These are phyloP conservation scores for Calendula officinalis DNA, from an alignment of 129 eudicot genomes.

Conservation along the genomic window DNA sequence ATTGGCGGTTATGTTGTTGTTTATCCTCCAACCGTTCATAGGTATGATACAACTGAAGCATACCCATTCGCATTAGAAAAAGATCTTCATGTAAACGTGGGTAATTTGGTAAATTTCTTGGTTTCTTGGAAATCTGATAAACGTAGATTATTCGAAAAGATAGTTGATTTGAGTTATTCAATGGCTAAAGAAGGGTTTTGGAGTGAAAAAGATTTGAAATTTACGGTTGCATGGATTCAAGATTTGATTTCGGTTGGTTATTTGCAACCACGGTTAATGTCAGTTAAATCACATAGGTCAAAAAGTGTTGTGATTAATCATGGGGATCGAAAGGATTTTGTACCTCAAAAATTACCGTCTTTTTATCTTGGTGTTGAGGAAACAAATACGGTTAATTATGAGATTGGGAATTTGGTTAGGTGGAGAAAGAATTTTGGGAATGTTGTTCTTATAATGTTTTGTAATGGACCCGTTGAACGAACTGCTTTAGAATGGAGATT, in stretches of 20 bases:
- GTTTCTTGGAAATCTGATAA: slow-evolving; percentile 70
- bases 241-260: slow-evolving; percentile 85
- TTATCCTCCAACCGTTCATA: slow-evolving; percentile 88
- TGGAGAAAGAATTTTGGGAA: slow-evolving; percentile 96
- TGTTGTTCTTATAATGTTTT: slow-evolving; percentile 78
- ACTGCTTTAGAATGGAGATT: slow-evolving; percentile 41
- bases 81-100: slow-evolving; percentile 95
- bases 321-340: slow-evolving; percentile 85
- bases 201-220: slow-evolving; percentile 78
- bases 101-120: slow-evolving; percentile 66
- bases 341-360: slow-evolving; percentile 81
- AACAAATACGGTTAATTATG: slow-evolving; percentile 79
- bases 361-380: slow-evolving; percentile 95
- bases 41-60: slow-evolving; percentile 55
- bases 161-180: slow-evolving; percentile 72
- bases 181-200: slow-evolving; percentile 98
- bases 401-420: slow-evolving; percentile 75
- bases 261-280: slow-evolving; percentile 80
- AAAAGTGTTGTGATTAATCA: slow-evolving; percentile 50
- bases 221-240: slow-evolving; percentile 97
- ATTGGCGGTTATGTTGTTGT: slow-evolving; percentile 87
- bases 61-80: slow-evolving; percentile 94
- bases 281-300: slow-evolving; percentile 56
- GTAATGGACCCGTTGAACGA: slow-evolving; percentile 73
- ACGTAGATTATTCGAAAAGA: slow-evolving; percentile 68